Percentiles rank a stretch among this genome's conserved stretches.
These are phyloP conservation scores for Rhizophlyctis rosea DNA, from an alignment of 192 early-diverging fungal genomes.

Conservation along the genomic window DNA sequence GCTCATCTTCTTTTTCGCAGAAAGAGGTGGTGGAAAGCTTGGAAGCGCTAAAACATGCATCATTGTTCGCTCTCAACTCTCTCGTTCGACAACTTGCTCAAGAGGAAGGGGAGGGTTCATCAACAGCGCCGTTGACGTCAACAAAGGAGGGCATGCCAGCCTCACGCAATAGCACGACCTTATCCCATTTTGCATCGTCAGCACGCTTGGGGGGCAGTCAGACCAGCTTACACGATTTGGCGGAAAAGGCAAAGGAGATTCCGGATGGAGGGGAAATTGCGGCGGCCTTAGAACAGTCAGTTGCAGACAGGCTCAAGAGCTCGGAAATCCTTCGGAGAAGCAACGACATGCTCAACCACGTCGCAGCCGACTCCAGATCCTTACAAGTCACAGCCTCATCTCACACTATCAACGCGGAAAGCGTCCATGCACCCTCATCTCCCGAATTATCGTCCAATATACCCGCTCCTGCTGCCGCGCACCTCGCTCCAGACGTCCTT, in stretches of 20 bases:
- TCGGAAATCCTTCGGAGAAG: not conserved
- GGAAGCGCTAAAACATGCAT: conserved; percentile 15
- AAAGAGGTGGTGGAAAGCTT: not conserved
- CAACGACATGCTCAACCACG: not conserved
- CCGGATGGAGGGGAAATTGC: conserved; percentile 15
- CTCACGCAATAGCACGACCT: not conserved
- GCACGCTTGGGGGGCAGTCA: not conserved
- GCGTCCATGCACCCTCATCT: not conserved
- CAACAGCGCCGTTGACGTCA: not conserved
- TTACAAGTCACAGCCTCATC: not conserved
- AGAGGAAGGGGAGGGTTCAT: not conserved
- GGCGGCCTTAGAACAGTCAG: not conserved
- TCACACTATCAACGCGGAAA: not conserved
- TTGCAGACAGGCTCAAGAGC: conserved; percentile 2
- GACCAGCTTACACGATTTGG: not conserved
- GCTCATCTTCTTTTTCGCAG: not conserved
- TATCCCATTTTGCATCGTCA: not conserved
- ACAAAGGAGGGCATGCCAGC: not conserved
- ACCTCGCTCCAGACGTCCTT: conserved; percentile 1
- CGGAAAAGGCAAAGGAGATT: conserved; percentile 6
- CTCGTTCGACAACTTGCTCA: conserved; percentile 16
- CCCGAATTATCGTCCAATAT: not conserved
- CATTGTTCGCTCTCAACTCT: conserved; percentile 9
- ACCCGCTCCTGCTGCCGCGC: not conserved
- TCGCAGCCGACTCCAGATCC: not conserved